Base-by-base conservation (phyloP, 768 basidiomycete genomes). In the Saitozyma podzolica region DNA sequence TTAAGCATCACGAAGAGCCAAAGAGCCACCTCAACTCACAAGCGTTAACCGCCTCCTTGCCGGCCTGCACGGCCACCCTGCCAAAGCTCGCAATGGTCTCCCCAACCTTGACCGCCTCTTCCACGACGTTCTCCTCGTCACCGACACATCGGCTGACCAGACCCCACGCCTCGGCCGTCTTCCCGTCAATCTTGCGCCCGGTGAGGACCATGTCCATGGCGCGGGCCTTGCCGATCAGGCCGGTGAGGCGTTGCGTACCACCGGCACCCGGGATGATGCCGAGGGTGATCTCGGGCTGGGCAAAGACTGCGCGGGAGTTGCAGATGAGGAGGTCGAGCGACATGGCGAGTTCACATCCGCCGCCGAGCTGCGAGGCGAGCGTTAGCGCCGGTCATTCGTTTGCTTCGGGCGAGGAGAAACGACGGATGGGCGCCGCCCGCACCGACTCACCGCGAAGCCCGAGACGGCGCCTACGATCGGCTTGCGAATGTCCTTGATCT, bases 401-500 rank as follows among this genome's bases (percentile, higher is more conserved):
- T 20, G 17, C 9, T 6, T n/a, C 1, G 43, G 29, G 37, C 11
- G 13, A 62, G 7, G 48, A 47, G 11, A 58, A 20, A 20, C 7
- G 45, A 37, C 13, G 14, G 10, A 37, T 39, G 29, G 39, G 47
- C 10, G 19, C 8, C 5, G 5, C 29, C 29, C 29, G 29, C 29
- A 29, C 29, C 29, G 29, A 76, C 82, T 51, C 47, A 83, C 90
- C 54, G 94, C 93, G 73, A 88, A 97, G 14, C 95, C 95, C 78
- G 88, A 92, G 59, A 99, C 93, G 11, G 95, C 95, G 50, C 92
- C 95, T 60, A 99, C 90, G 77, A 97, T 87, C 13, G 95, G 95
- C 79, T 98, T 99, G 70, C 88, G 85, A 64, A 94, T 84, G 40
- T 80, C 82, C 13, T 85, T 83, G 69, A 97, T 82, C 54, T 85